Percentiles rank a stretch among this genome's conserved stretches.
Evolutionary conservation across 2,329 filamentous ascomycete genomes (phyloP).

Genomic region (Juglanconis sp.): DNA sequence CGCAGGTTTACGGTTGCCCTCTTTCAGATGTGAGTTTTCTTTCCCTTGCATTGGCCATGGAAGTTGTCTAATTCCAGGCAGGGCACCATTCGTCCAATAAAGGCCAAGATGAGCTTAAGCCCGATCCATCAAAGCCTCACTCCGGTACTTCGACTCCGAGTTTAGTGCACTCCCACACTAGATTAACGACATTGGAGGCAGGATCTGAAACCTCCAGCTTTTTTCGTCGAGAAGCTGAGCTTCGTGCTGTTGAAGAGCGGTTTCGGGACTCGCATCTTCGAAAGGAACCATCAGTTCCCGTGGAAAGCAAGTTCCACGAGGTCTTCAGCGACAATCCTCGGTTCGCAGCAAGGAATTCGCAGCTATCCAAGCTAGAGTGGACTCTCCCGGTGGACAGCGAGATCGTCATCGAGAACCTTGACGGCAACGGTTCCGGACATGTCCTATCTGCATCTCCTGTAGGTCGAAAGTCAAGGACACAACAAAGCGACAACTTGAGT

Average conservation of each 20-base stretch:
- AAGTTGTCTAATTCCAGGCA: background rate
- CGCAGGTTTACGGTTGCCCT: conserved; percentile 3
- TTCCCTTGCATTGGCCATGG: too few relatives aligned
- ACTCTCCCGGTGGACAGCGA: conserved; percentile 28
- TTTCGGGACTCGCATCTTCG: conserved; percentile 34
- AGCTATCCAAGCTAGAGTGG: conserved; percentile 35
- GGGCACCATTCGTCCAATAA: background rate
- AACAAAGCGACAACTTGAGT: background rate
- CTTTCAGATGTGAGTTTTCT: conserved; percentile 7
- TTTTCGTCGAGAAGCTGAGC: conserved; percentile 35
- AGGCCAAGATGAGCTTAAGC: background rate
- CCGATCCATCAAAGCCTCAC: background rate
- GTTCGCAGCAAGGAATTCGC: conserved; percentile 22
- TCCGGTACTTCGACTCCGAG: background rate
- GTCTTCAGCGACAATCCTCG: conserved; percentile 28
- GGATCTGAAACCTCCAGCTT: conserved; percentile 37
- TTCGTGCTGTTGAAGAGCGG: conserved; percentile 37
- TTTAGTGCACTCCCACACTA: conserved; percentile 3
- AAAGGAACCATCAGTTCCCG: conserved; percentile 26
- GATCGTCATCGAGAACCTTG: conserved; percentile 21
- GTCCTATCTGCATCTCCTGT: background rate
- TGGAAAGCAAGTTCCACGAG: conserved; percentile 40
- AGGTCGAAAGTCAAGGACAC: background rate
- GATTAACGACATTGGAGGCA: conserved; percentile 18
- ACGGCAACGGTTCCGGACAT: conserved; percentile 9